A percentile compares a stretch with the other conserved stretches of the same genome.
Conservation (phyloP, 1,139 yeast genomes). For the Geotrichum aggregatum region DNA sequence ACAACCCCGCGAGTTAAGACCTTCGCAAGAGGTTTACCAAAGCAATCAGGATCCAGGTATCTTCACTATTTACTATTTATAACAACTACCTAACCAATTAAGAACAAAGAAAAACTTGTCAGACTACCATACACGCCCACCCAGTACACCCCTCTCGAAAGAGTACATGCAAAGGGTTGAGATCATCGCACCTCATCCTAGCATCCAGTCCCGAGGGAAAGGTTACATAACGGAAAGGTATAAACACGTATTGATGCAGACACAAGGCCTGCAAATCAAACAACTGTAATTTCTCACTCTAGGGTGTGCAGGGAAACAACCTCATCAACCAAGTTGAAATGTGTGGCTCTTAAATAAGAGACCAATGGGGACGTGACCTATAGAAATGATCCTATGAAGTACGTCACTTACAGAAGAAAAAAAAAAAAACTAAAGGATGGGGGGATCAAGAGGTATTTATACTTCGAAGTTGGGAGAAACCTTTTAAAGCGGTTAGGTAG, state of each 20-base stretch:
- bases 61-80: too few relatives aligned
- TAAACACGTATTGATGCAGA: conserved; percentile 25
- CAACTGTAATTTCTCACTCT: conserved; percentile 59
- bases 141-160: conserved; percentile 82
- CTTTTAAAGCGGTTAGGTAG: too few relatives aligned
- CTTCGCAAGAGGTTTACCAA: too few relatives aligned
- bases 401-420: conserved; percentile 9
- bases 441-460: background rate
- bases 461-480: too few relatives aligned
- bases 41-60: too few relatives aligned
- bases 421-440: conserved; percentile 8
- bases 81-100: too few relatives aligned
- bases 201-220: background rate
- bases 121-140: conserved; percentile 99
- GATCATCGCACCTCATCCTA: conserved; percentile 79
- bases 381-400: conserved; percentile 90
- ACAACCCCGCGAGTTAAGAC: too few relatives aligned
- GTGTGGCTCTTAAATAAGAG: conserved; percentile 99
- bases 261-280: conserved; percentile 28
- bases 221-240: conserved; percentile 12
- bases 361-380: conserved; percentile 96
- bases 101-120: conserved; percentile 59
- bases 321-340: conserved; percentile 99
- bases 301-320: conserved; percentile 91
- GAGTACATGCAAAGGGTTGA: conserved; percentile 87